These are phyloP conservation scores for Podaxis sp. DNA, from an alignment of 768 basidiomycete genomes.

Conservation along the genomic window DNA sequence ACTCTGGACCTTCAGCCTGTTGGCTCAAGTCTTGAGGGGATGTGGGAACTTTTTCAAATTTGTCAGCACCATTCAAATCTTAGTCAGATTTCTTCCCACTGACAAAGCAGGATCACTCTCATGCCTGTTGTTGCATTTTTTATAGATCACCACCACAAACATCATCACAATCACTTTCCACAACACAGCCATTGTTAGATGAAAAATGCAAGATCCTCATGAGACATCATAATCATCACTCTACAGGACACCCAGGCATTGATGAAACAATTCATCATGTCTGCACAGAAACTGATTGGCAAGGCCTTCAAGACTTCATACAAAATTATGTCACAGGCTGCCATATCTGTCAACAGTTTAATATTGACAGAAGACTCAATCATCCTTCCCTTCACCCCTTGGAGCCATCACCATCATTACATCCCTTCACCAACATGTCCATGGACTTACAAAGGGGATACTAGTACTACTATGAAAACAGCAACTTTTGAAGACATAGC, in stretches of 20 bases:
- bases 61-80: no score
- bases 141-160: no score
- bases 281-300: not conserved
- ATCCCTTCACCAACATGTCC: no score
- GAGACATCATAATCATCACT: not conserved
- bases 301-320: not conserved
- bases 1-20: no score
- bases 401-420: no score
- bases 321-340: not conserved
- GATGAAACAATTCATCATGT: not conserved
- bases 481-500: not conserved
- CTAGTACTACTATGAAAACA: not conserved
- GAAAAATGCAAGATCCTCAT: not conserved
- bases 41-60: no score
- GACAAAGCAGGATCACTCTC: no score
- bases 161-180: no score
- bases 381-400: no score
- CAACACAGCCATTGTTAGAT: not conserved
- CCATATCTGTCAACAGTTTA: not conserved
- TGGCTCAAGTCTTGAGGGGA: no score
- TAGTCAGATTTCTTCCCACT: not conserved
- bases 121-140: no score
- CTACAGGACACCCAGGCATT: not conserved
- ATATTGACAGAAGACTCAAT: not conserved
- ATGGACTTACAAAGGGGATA: not conserved